These are phyloP conservation scores for Fusarium xylarioides DNA, from an alignment of 2,329 filamentous ascomycete species.

Conservation along the genomic window DNA sequence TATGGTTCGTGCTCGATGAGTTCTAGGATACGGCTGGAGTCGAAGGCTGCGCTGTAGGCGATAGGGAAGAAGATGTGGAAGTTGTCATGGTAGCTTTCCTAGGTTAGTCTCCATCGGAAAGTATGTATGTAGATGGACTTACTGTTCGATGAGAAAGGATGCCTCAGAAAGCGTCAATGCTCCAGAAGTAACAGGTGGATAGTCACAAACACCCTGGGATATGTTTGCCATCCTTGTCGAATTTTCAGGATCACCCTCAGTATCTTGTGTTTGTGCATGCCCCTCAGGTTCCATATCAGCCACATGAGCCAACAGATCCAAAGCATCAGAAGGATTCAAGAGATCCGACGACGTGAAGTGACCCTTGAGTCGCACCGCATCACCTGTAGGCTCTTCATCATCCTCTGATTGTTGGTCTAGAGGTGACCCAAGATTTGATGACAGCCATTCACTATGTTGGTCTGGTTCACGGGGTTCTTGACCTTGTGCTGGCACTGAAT, in stretches of 20 bases:
- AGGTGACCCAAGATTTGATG: slow-evolving; percentile 28
- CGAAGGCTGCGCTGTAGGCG: slow-evolving; percentile 68
- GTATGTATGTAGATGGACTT: neutral
- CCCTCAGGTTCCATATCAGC: slow-evolving; percentile 49
- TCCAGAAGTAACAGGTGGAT: slow-evolving; percentile 48
- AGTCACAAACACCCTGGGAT: slow-evolving; percentile 23
- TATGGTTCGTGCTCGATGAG: slow-evolving; percentile 71
- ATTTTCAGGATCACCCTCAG: neutral
- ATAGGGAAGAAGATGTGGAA: slow-evolving; percentile 78
- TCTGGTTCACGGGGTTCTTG: neutral
- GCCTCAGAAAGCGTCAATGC: slow-evolving; percentile 42
- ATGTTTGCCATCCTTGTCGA: neutral
- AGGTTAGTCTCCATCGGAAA: neutral
- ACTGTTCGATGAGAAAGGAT: slow-evolving; percentile 43
- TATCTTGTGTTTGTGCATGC: slow-evolving; percentile 13
- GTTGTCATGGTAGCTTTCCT: slow-evolving; percentile 65
- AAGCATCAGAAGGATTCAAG: slow-evolving; percentile 53
- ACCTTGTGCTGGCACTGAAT: neutral
- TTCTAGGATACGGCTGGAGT: slow-evolving; percentile 59
- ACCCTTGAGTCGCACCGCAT: slow-evolving; percentile 45
- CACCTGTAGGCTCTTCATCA: slow-evolving; percentile 1
- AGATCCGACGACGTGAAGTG: slow-evolving; percentile 53
- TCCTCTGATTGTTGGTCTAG: slow-evolving; percentile 12
- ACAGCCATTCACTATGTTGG: slow-evolving; percentile 25
- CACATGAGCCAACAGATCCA: slow-evolving; percentile 53